Percentiles rank a stretch among this genome's conserved stretches.
Conservation (phyloP, 257 asterid genomes). For the Vinca minor region DNA sequence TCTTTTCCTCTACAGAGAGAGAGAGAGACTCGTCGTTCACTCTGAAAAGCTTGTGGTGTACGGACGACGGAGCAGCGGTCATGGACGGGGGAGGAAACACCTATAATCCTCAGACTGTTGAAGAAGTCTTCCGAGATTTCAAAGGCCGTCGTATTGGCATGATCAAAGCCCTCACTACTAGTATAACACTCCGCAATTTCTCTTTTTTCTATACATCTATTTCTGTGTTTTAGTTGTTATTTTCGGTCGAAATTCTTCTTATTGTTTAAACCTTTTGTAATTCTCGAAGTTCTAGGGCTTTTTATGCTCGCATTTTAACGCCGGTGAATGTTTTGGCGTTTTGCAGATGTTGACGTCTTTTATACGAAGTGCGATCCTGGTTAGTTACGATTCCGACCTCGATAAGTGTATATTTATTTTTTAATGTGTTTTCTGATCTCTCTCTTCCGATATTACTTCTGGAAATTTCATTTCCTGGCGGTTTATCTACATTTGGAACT, state of each 20-base stretch:
- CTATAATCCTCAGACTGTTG: conserved; percentile 32
- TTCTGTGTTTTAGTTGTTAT: background rate
- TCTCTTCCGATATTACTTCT: background rate
- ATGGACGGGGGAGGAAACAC: conserved; percentile 30
- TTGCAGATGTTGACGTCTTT: conserved; percentile 26
- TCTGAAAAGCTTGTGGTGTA: conserved; percentile 1
- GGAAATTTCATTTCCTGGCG: background rate
- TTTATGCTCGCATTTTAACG: background rate
- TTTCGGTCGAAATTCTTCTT: background rate
- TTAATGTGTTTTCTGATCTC: background rate
- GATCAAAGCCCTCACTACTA: conserved; percentile 35
- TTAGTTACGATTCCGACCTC: background rate
- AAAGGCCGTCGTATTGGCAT: conserved; percentile 38
- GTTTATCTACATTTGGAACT: background rate
- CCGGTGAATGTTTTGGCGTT: background rate
- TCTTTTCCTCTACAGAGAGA: too few species aligned
- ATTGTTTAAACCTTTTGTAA: background rate
- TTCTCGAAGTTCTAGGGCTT: conserved; percentile 6
- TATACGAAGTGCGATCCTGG: conserved; percentile 28
- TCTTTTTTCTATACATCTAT: too few species aligned
- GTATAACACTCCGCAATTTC: background rate
- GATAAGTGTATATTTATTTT: background rate
- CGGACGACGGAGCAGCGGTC: background rate
- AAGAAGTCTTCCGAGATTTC: conserved; percentile 35
- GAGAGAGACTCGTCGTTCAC: background rate